Evolutionary conservation across 306 rosid species (phyloP).

Genomic region (Vigna reflexopilosa): DNA sequence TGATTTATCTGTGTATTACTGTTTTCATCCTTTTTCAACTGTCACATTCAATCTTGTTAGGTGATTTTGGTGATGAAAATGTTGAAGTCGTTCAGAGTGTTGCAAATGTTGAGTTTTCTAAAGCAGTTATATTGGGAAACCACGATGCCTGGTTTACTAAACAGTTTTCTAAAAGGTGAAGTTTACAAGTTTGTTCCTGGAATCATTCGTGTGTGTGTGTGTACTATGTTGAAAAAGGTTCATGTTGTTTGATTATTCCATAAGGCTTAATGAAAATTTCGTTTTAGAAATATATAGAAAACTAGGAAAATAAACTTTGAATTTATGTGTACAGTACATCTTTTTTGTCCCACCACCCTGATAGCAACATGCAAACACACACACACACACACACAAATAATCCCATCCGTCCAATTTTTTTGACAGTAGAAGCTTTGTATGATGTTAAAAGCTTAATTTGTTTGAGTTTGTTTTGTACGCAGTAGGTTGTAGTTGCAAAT

Average conservation of each 20-base stretch:
- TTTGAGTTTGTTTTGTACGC: constrained; percentile 37
- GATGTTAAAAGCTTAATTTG: constrained; percentile 15
- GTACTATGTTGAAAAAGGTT: constrained; percentile 29
- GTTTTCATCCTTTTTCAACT: constrained; percentile 19
- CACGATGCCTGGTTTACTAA: constrained; percentile 93
- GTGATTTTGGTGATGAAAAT: constrained; percentile 96
- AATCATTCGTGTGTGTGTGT: constrained; percentile 20
- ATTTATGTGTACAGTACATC: constrained; percentile 8
- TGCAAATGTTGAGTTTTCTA: constrained; percentile 73
- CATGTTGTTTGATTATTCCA: constrained; percentile 19
- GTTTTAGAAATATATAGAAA: constrained; percentile 7
- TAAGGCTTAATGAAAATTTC: background rate
- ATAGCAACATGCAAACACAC: background rate
- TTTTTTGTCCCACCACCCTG: constrained; percentile 6
- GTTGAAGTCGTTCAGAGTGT: constrained; percentile 80
- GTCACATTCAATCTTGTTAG: constrained; percentile 51
- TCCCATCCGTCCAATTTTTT: background rate
- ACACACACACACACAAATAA: constrained; percentile 1
- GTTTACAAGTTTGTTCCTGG: constrained; percentile 40
- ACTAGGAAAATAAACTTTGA: background rate
- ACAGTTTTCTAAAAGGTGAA: constrained; percentile 78
- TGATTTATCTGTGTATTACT: background rate
- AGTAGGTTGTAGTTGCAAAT: constrained; percentile 28
- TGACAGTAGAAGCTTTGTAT: constrained; percentile 1
- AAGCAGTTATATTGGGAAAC: constrained; percentile 87